Conservation (phyloP, 257 asterid species). For the Solanum sitiens region DNA sequence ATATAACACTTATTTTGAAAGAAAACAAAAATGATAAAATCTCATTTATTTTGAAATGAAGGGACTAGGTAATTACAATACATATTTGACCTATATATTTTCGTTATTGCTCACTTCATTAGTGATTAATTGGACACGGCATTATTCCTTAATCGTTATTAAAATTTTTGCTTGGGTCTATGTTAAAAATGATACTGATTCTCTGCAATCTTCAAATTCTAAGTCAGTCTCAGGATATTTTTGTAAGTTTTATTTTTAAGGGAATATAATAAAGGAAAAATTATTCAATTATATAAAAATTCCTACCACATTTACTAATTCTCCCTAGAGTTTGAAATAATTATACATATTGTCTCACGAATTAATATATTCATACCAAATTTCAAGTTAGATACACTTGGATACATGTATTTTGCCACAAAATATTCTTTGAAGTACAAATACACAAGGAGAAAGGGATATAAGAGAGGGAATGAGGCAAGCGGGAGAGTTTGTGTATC, state of each 20-base stretch:
- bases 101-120: neutral
- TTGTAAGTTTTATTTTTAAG: neutral
- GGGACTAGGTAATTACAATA: neutral
- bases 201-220: too few species aligned
- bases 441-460: neutral
- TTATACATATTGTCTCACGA: neutral
- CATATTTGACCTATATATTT: neutral
- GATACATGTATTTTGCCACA: neutral
- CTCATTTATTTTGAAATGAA: neutral
- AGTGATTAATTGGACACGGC: too few species aligned
- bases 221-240: neutral
- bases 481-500: neutral
- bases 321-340: neutral
- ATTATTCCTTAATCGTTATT: neutral
- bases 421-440: too few species aligned
- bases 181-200: neutral
- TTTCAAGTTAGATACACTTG: too few species aligned
- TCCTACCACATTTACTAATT: too few species aligned
- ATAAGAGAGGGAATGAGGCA: too few species aligned
- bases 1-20: too few species aligned
- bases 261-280: neutral
- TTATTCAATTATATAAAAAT: too few species aligned
- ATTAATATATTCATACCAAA: accelerated
- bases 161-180: accelerated
- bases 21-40: too few species aligned